Percentiles rank a stretch among this genome's conserved stretches.
Conservation (phyloP, 139 green algal species). For the Coccomyxa sp. region DNA sequence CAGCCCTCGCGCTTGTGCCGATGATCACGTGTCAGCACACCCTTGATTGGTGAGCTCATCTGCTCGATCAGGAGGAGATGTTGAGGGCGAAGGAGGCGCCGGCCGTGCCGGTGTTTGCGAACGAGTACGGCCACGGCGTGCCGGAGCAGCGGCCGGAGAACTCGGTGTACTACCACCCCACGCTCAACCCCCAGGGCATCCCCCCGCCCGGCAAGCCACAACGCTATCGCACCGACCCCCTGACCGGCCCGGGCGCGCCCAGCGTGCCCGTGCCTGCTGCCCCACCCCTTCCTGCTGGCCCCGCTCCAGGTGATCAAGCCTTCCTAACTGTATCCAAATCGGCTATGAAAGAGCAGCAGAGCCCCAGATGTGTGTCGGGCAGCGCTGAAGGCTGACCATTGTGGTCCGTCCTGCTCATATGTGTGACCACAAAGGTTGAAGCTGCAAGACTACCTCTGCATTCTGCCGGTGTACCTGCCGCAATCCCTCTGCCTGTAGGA, state of each 20-base stretch:
- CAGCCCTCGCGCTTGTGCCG: too few species aligned
- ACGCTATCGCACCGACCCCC: slow-evolving; percentile 28
- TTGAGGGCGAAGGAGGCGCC: neutral
- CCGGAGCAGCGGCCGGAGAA: slow-evolving; percentile 36
- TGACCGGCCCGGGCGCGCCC: neutral
- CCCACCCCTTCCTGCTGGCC: slow-evolving; percentile 56
- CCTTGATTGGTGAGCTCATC: too few species aligned
- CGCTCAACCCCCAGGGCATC: slow-evolving; percentile 56
- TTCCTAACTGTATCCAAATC: slow-evolving; percentile 29
- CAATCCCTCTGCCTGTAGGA: too few species aligned
- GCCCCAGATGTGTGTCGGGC: too few species aligned
- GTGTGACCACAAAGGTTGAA: too few species aligned
- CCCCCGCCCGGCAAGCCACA: slow-evolving; percentile 52
- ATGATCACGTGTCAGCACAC: too few species aligned
- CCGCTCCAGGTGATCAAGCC: slow-evolving; percentile 33
- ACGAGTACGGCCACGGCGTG: slow-evolving; percentile 20
- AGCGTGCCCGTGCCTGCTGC: slow-evolving; percentile 52
- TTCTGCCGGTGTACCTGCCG: too few species aligned
- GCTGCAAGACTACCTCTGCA: too few species aligned
- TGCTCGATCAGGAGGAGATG: neutral
- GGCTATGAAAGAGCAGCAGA: too few species aligned
- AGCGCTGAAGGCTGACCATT: too few species aligned
- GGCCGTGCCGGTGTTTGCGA: neutral
- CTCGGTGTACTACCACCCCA: slow-evolving; percentile 70
- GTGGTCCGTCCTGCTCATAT: too few species aligned